phyloP scores from a whole-genome alignment of 495 filamentous ascomycete genomes.

The Podospora conica region DNA sequence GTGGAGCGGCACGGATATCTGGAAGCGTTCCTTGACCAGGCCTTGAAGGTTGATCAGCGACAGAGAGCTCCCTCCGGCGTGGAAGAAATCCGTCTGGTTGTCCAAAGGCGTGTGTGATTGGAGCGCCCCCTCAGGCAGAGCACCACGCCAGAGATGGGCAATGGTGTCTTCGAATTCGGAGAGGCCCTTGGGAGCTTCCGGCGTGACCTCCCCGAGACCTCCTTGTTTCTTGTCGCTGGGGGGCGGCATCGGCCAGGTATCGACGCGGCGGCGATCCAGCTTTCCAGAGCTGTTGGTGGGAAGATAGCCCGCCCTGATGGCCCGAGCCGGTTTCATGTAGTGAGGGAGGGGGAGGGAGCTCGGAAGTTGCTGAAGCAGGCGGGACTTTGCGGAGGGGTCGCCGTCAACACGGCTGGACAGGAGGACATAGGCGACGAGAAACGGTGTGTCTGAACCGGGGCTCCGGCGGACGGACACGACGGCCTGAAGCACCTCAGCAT shows the following conservation, averaged over 20 bases:
- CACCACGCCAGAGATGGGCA: slow-evolving; percentile 5
- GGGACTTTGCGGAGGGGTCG: neutral
- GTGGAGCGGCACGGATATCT: slow-evolving; percentile 9
- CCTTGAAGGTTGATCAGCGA: slow-evolving; percentile 27
- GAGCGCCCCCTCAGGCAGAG: neutral
- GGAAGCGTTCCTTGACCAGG: slow-evolving; percentile 10
- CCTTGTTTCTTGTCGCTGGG: neutral
- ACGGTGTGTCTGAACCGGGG: slow-evolving; percentile 11
- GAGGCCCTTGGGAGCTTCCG: neutral
- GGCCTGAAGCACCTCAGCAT: slow-evolving; percentile 25
- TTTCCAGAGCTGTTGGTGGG: slow-evolving; percentile 40
- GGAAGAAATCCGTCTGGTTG: slow-evolving; percentile 32
- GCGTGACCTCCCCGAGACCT: neutral
- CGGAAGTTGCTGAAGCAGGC: slow-evolving; percentile 5
- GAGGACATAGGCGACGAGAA: slow-evolving; percentile 35
- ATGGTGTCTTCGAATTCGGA: neutral
- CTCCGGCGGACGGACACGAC: slow-evolving; percentile 28
- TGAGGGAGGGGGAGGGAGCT: slow-evolving; percentile 32
- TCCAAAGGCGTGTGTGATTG: slow-evolving; percentile 1
- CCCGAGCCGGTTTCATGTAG: slow-evolving; percentile 42
- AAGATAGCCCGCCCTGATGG: slow-evolving; percentile 34
- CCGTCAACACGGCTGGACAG: neutral
- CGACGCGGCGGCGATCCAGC: slow-evolving; percentile 33
- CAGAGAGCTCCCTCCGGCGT: slow-evolving; percentile 34
- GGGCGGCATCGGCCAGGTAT: slow-evolving; percentile 29